phyloP scores from a whole-genome alignment of 108 stramenopile genomes.

The Cylindrotheca closterium region DNA sequence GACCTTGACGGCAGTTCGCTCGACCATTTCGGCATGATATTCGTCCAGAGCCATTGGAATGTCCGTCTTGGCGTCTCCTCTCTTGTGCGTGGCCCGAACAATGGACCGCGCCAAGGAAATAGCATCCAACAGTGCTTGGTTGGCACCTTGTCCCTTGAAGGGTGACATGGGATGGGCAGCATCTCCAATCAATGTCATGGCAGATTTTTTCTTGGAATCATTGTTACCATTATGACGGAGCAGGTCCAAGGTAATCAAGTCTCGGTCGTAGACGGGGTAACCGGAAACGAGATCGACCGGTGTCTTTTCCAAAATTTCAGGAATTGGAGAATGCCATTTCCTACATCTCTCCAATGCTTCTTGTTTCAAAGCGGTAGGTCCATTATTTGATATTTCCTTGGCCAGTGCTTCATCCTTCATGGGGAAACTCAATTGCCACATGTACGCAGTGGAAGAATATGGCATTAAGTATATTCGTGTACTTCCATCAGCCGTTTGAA shows the following conservation, averaged over 20 bases:
- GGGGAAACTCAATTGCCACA: constrained; percentile 90
- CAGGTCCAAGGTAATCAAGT: constrained; percentile 33
- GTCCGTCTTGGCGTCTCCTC: constrained; percentile 5
- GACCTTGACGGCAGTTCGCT: constrained; percentile 57
- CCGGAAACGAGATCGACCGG: constrained; percentile 69
- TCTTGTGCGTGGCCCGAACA: constrained; percentile 31
- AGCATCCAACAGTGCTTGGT: constrained; percentile 82
- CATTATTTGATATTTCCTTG: constrained; percentile 36
- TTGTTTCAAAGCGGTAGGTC: constrained; percentile 52
- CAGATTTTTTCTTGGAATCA: neutral
- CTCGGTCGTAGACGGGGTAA: constrained; percentile 86
- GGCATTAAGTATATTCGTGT: constrained; percentile 87
- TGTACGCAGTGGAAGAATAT: constrained; percentile 59
- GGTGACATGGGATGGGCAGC: constrained; percentile 87
- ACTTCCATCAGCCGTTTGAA: constrained; percentile 80
- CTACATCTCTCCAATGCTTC: constrained; percentile 60
- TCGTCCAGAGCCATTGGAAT: constrained; percentile 25
- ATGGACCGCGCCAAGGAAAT: constrained; percentile 48
- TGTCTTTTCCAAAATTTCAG: constrained; percentile 48
- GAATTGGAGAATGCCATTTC: constrained; percentile 72
- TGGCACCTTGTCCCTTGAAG: constrained; percentile 89
- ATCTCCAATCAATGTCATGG: constrained; percentile 69
- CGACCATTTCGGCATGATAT: constrained; percentile 65
- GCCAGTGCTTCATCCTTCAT: constrained; percentile 55
- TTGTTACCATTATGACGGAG: neutral